Base-by-base conservation (phyloP, 2,329 filamentous ascomycete genomes). In the Metarhizium sp. region DNA sequence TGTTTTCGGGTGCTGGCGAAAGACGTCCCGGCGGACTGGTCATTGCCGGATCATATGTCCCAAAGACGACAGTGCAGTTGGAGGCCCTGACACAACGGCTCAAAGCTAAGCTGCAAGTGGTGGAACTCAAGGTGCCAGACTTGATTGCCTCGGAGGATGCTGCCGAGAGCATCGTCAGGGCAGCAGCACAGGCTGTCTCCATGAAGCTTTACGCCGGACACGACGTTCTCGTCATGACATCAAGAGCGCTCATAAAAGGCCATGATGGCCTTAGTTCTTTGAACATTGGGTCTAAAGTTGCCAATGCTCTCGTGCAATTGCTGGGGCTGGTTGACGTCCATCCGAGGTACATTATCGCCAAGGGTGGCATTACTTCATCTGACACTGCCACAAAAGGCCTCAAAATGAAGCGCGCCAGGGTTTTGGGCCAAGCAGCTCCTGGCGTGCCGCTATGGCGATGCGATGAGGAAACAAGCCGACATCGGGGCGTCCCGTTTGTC, bases 191-290 rank as follows among this genome's bases (percentile, higher is more conserved):
- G 10, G 48, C 59, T 2, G 57, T 54, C 11, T 58, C 58, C 1
- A 30, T n/a, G 8, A 48, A 54, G 40, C 67, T 82, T 3, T 58
- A 62, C 2, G 59, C 66, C 2, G 77, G 78, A 0, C 67, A 72
- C 50, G 79, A 83, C 54, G 77, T 80, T 3, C 68, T 84, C 0
- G 69, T 82, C 47, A 84, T 83, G 79, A 84, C 80, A 3, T 80
- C 76, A 30, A 72, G 80, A 1, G 69, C 73, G 30, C 66, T 84
- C 1, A 71, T 83, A 30, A 74, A 60, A 7, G 61, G 62, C 0
- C 61, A 63, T 0, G 78, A 82, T 59, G 77, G 74, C 43, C 64
- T 73, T 3, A 72, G 25, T 75, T 61, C 74, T 49, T 64, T 84
- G 36, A 71, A 74, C 16, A 81, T 83, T 51, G 79, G 79, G 2